Evolutionary conservation across 139 green algal genomes (phyloP).

Genomic region (Chlamydomonas sp.): DNA sequence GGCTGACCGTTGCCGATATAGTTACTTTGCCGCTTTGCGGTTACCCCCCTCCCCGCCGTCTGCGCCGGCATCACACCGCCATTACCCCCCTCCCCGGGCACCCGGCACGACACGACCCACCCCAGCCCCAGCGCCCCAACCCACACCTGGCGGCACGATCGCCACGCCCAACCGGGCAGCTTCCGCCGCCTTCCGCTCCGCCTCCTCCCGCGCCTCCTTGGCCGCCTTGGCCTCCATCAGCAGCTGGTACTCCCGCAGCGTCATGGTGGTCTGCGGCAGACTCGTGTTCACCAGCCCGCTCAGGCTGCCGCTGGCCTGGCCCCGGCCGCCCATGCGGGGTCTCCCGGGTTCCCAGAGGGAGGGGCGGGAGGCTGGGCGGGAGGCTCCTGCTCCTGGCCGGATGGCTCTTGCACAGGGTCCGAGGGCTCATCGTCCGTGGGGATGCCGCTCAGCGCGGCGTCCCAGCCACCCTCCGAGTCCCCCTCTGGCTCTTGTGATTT

Average conservation of each 20-base stretch:
- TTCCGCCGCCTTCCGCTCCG: neutral
- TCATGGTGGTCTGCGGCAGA: neutral
- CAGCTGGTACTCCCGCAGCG: slow-evolving; percentile 13
- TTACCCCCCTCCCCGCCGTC: too few species aligned
- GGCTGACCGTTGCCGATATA: too few species aligned
- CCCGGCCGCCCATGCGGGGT: too few species aligned
- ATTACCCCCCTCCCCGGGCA: too few species aligned
- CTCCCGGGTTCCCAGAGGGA: too few species aligned
- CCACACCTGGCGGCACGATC: neutral
- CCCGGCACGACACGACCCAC: neutral
- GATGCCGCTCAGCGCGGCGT: slow-evolving; percentile 18
- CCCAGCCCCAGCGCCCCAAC: neutral
- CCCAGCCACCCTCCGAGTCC: neutral
- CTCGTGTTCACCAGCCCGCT: neutral
- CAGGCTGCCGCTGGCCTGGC: too few species aligned
- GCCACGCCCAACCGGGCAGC: neutral
- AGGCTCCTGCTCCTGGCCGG: too few species aligned
- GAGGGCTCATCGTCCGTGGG: slow-evolving; percentile 3
- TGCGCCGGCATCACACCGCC: too few species aligned
- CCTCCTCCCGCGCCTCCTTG: neutral
- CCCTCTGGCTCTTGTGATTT: neutral
- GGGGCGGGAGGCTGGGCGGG: too few species aligned
- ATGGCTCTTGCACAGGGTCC: too few species aligned
- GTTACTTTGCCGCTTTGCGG: too few species aligned
- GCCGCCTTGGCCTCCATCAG: slow-evolving; percentile 17